These are phyloP conservation scores for Aspergillus carlsbadensis DNA, from an alignment of 495 filamentous ascomycete species.

Conservation along the genomic window DNA sequence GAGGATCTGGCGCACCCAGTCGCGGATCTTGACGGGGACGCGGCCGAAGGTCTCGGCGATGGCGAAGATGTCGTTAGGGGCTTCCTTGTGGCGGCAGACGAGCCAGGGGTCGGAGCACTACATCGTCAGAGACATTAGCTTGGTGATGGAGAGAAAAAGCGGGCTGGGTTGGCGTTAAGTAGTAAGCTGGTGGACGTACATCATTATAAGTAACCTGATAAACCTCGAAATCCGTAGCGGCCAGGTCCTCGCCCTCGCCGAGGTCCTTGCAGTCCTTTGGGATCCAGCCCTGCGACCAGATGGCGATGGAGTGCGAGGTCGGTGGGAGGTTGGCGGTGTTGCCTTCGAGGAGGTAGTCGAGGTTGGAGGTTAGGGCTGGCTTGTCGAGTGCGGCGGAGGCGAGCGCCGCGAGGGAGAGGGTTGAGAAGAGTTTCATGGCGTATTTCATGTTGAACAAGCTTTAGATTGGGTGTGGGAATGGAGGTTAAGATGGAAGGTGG, in stretches of 20 bases:
- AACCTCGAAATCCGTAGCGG: neutral
- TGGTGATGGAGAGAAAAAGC: neutral
- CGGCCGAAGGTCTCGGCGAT: neutral
- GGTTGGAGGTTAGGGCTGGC: conserved; percentile 9
- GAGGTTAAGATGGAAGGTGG: no score
- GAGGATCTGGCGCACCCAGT: conserved; percentile 10
- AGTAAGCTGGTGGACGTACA: neutral
- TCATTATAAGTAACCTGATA: conserved; percentile 3
- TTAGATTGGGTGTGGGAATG: no score
- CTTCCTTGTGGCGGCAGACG: conserved; percentile 10
- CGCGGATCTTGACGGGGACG: neutral
- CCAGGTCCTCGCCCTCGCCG: neutral
- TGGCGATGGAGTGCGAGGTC: neutral
- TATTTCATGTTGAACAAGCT: neutral
- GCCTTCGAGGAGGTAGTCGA: conserved; percentile 11
- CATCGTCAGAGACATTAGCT: neutral
- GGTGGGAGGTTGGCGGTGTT: conserved; percentile 5
- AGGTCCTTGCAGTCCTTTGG: conserved; percentile 6
- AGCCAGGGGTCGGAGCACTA: conserved; percentile 6
- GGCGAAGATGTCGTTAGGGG: neutral
- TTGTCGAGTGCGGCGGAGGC: neutral
- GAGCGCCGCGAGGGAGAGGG: neutral
- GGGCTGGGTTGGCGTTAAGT: neutral
- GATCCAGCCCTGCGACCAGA: conserved; percentile 1
- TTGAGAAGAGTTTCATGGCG: neutral